These are phyloP conservation scores for Mediolabrus comicus DNA, from an alignment of 108 stramenopile species.

Conservation along the genomic window DNA sequence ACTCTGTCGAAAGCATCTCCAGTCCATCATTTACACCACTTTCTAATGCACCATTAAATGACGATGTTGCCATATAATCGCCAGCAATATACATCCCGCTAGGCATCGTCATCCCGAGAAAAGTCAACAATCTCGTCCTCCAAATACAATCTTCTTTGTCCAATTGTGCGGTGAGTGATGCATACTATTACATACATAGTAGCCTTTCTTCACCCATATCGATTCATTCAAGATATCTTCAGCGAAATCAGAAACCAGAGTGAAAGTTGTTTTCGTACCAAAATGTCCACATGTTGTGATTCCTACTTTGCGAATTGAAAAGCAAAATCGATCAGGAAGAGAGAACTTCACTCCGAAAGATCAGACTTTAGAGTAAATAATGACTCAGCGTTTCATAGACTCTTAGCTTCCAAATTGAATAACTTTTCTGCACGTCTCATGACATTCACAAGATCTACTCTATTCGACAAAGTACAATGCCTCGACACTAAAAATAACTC, in stretches of 20 bases:
- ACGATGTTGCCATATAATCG: constrained; percentile 87
- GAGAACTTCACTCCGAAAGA: too few species aligned
- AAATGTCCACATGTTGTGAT: too few species aligned
- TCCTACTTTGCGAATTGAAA: too few species aligned
- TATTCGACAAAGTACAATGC: neutral
- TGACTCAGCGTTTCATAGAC: neutral
- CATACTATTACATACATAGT: constrained; percentile 62
- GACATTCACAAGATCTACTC: constrained; percentile 1
- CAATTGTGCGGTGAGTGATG: constrained; percentile 75
- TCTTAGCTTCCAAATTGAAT: neutral
- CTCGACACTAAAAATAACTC: constrained; percentile 7
- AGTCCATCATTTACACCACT: constrained; percentile 74
- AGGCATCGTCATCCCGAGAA: constrained; percentile 56
- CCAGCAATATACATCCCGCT: constrained; percentile 72
- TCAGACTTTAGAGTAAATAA: too few species aligned
- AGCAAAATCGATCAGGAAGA: too few species aligned
- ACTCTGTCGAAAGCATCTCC: constrained; percentile 36
- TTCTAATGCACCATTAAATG: constrained; percentile 85
- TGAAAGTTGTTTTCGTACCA: constrained; percentile 60
- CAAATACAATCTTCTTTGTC: constrained; percentile 33
- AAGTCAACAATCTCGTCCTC: constrained; percentile 60
- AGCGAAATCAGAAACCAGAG: constrained; percentile 63
- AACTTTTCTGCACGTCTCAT: neutral
- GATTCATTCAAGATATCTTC: constrained; percentile 53
- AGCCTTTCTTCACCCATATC: constrained; percentile 55